These are phyloP conservation scores for Cercophora sp. DNA, from an alignment of 495 filamentous ascomycete genomes.

Conservation along the genomic window DNA sequence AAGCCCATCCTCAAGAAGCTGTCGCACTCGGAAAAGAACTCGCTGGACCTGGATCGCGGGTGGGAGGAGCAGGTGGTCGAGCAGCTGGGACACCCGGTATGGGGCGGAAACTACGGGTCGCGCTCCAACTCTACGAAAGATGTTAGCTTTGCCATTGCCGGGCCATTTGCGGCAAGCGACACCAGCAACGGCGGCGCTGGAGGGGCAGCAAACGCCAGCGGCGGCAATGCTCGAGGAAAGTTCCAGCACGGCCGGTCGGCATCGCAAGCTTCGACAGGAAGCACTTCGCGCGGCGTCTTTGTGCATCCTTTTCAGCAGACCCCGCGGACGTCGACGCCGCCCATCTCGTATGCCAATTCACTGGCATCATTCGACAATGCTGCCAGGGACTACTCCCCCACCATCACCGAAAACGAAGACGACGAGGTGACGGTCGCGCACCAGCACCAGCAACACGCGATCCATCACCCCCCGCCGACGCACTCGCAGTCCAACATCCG, in stretches of 20 bases:
- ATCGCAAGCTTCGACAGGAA: slow-evolving; percentile 49
- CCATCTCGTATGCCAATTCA: slow-evolving; percentile 50
- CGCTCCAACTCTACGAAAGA: slow-evolving; percentile 24
- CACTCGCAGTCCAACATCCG: slow-evolving; percentile 25
- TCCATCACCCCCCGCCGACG: slow-evolving; percentile 9
- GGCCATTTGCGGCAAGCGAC: slow-evolving; percentile 1
- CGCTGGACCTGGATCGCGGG: slow-evolving; percentile 49
- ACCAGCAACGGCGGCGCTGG: not conserved
- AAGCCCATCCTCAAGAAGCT: slow-evolving; percentile 55
- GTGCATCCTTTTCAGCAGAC: slow-evolving; percentile 57
- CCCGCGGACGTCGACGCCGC: slow-evolving; percentile 54
- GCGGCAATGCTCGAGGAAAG: slow-evolving; percentile 19
- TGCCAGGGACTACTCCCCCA: slow-evolving; percentile 42
- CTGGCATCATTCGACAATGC: slow-evolving; percentile 44
- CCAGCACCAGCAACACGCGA: slow-evolving; percentile 4
- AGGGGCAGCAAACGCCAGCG: slow-evolving; percentile 2
- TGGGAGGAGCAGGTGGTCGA: slow-evolving; percentile 46
- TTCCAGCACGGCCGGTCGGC: slow-evolving; percentile 49
- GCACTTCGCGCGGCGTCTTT: slow-evolving; percentile 40
- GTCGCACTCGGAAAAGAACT: slow-evolving; percentile 49
- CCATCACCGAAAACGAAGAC: slow-evolving; percentile 46
- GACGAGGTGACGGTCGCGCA: slow-evolving; percentile 25
- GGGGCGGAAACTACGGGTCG: slow-evolving; percentile 15
- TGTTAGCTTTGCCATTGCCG: slow-evolving; percentile 26
- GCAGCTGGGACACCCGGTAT: slow-evolving; percentile 23